A percentile compares a stretch with the other conserved stretches of the same genome.
These are phyloP conservation scores for Penstemon davidsonii DNA, from an alignment of 257 asterid genomes.

Conservation along the genomic window DNA sequence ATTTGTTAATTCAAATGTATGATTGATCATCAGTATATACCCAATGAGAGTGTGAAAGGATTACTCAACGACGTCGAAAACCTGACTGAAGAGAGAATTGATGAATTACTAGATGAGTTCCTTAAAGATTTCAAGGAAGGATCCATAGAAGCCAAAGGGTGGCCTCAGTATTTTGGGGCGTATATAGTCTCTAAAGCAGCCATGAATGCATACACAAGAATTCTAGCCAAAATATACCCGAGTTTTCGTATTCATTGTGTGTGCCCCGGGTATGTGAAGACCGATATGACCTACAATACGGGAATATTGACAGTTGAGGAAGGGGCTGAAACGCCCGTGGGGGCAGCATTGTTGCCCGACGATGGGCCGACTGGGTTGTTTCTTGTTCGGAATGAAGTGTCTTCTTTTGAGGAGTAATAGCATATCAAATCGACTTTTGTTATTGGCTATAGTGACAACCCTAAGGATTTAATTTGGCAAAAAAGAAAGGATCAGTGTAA, in stretches of 20 bases:
- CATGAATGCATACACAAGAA: slow-evolving; percentile 57
- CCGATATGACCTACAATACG: slow-evolving; percentile 43
- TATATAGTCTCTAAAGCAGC: slow-evolving; percentile 60
- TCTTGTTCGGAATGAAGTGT: slow-evolving; percentile 36
- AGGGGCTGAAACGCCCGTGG: slow-evolving; percentile 54
- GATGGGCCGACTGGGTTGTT: slow-evolving; percentile 59
- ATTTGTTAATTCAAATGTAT: too few species aligned
- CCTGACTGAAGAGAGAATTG: slow-evolving; percentile 51
- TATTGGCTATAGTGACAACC: too few species aligned
- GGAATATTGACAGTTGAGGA: slow-evolving; percentile 49
- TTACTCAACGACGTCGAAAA: slow-evolving; percentile 40
- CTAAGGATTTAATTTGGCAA: too few species aligned
- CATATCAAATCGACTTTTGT: too few species aligned
- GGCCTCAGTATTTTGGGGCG: slow-evolving; percentile 48
- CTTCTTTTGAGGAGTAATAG: slow-evolving; percentile 37
- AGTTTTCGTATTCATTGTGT: slow-evolving; percentile 41
- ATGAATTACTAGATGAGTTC: slow-evolving; percentile 43
- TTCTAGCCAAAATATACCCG: slow-evolving; percentile 41
- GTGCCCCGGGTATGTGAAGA: slow-evolving; percentile 64
- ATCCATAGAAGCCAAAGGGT: slow-evolving; percentile 40
- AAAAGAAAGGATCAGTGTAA: too few species aligned
- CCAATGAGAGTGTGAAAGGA: slow-evolving; percentile 48
- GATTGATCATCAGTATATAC: slow-evolving; percentile 37
- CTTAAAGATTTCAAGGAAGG: slow-evolving; percentile 52
- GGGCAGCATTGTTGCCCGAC: slow-evolving; percentile 53